Evolutionary conservation across 768 basidiomycete genomes (phyloP).

Genomic region (Trametes gibbosa): DNA sequence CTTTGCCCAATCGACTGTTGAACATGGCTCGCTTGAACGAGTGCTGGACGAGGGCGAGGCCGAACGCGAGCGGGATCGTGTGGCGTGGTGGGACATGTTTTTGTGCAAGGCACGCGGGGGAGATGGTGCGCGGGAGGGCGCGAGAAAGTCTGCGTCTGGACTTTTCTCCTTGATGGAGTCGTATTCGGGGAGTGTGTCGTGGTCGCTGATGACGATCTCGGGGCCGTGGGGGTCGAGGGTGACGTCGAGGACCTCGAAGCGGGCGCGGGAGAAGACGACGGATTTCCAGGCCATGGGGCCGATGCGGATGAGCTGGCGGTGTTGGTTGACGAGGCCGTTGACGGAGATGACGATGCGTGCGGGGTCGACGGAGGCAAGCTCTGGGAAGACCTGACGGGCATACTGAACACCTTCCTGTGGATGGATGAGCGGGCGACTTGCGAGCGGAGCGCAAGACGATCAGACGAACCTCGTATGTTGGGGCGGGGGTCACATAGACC

Average conservation of each 20-base stretch:
- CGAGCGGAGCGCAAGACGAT: neutral
- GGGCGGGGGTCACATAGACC: constrained; percentile 30
- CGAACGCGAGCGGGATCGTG: neutral
- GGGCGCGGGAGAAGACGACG: constrained; percentile 21
- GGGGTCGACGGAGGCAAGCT: constrained; percentile 20
- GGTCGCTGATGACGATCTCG: neutral
- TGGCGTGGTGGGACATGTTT: neutral
- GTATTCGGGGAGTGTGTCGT: constrained; percentile 16
- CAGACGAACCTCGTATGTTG: constrained; percentile 21
- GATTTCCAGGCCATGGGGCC: constrained; percentile 25
- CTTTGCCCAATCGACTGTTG: neutral
- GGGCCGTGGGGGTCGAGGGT: constrained; percentile 10
- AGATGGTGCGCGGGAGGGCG: constrained; percentile 8
- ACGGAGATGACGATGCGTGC: constrained; percentile 25
- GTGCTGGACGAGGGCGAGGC: neutral
- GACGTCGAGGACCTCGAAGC: constrained; percentile 31
- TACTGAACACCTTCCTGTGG: constrained; percentile 24
- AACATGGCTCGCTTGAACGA: neutral
- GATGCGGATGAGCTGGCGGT: constrained; percentile 23
- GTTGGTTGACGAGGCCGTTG: constrained; percentile 17
- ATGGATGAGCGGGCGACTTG: neutral
- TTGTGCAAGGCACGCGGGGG: neutral
- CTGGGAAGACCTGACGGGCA: constrained; percentile 21
- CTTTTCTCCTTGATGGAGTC: neutral
- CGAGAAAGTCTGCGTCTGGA: neutral